Base-by-base conservation (phyloP, 768 basidiomycete species). In the Phanerodontia chrysosporium region DNA sequence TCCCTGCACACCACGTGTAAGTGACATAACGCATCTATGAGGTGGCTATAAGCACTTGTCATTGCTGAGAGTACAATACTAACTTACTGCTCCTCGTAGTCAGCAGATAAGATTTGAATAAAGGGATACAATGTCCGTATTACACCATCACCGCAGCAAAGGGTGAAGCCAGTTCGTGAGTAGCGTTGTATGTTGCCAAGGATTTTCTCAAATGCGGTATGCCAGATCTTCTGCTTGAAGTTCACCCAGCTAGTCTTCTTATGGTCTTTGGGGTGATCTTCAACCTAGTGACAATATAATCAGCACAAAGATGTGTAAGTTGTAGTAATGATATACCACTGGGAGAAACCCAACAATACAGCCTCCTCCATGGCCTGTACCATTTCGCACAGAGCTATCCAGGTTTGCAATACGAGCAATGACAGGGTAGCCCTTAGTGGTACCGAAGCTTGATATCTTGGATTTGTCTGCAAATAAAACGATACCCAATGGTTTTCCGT, bases 61-160 rank as follows among this genome's bases (percentile, higher is more conserved):
- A 35, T 35, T 18, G 10, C n/a, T 4, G 45, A 45, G n/a, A 1
- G 74, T 35, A 35, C 6, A 35, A 35, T 35, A 35, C 32, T 6
- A 35, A 35, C 32, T 35, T 35, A 69, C 68, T 68, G 67, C 54
- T 69, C 69, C 44, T 70, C 66, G 58, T 69, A 70, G 32, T 70
- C 69, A 14, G 69, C 64, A 7, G 67, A 64, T 8, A 70, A 32
- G 1, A 70, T 68, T 8, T 66, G 42, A 14, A 69, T 51, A 35
- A 64, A 36, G 4, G 66, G 69, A 46, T 57, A 70, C 2, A 70
- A 21, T 4, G 22, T 28, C 1, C 54, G 49, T 1, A 5, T 16
- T 2, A 64, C 24, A 8, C 21, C 25, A 51, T 67, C 51, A 1
- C 51, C 55, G 39, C 61, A 62, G 16, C 45, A 30, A 25, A 62